Base-by-base conservation (phyloP, 805 yeast species). In the Candida broadrunensis region DNA sequence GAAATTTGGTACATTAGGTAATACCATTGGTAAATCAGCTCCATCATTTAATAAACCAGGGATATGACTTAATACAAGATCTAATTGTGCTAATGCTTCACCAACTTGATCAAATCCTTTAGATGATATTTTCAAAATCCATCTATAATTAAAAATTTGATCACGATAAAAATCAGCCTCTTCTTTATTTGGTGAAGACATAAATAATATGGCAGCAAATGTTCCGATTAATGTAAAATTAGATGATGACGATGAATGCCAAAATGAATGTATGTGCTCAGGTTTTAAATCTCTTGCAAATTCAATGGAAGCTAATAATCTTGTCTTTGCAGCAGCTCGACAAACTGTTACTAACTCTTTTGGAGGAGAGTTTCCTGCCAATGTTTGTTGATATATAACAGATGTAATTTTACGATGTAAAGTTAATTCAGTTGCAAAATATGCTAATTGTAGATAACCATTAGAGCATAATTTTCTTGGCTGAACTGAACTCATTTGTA, bases 371-470 rank as follows among this genome's bases (percentile, higher is more conserved):
- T 55, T 51, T 16, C 72, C 72, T 5, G 54, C 50, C n/a, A 44
- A 34, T 6, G 54, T 46, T 48, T 63, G 72, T 45, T 62, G 65
- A 41, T 60, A 56, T 35, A 85, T 62, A 8, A 78, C 66, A 4
- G 84, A 73, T 18, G 85, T 77, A 39, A 86, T 86, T 51, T 81
- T 80, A 37, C 97, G 67, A 60, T 90, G 97, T 18, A 90, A 67
- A 0, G 93, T 85, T 29, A 90, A 78, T 56, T 90, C 98, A 0
- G 95, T 85, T 0, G 95, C 91, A 63, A 89, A 86, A 59, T 90
- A 90, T 1, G 95, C 85, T 35, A 90, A 63, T 42, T 89, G 95
- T 37, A 90, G 66, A 47, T 85, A 81, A 0, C 95, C 91, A 56
- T 84, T 83, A 13, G 90, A 75, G 52, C 83, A 84, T 41, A 83